These are phyloP conservation scores for Fagus sylvatica DNA, from an alignment of 306 rosid species.

Conservation along the genomic window DNA sequence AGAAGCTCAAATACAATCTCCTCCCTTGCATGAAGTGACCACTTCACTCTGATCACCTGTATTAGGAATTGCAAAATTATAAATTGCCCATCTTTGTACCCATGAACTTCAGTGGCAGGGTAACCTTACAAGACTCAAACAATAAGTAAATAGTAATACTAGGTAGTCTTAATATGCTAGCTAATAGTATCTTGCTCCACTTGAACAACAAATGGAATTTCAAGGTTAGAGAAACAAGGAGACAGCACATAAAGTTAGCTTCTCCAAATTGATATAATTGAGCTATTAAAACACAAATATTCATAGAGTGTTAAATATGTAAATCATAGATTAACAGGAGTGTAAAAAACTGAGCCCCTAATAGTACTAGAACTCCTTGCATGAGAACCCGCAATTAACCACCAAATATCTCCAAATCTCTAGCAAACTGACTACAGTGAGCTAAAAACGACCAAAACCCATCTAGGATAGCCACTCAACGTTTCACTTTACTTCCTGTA, in stretches of 20 bases:
- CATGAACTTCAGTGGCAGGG: background rate
- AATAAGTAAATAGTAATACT: background rate
- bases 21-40: conserved; percentile 97
- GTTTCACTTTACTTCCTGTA: too few relatives aligned
- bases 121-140: background rate
- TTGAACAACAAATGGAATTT: background rate
- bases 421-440: too few relatives aligned
- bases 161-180: background rate
- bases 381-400: background rate
- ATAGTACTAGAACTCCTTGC: background rate
- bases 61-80: background rate
- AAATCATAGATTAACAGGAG: background rate
- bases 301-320: background rate
- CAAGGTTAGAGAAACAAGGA: background rate
- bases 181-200: background rate
- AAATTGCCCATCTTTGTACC: background rate
- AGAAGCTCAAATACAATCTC: conserved; percentile 90
- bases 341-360: background rate
- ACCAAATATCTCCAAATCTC: background rate
- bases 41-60: conserved; percentile 97
- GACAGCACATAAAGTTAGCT: background rate
- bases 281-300: background rate
- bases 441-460: too few relatives aligned
- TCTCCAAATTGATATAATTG: background rate
- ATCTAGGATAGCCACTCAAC: too few relatives aligned